phyloP scores from a whole-genome alignment of 768 basidiomycete genomes.

The Russula sp. region DNA sequence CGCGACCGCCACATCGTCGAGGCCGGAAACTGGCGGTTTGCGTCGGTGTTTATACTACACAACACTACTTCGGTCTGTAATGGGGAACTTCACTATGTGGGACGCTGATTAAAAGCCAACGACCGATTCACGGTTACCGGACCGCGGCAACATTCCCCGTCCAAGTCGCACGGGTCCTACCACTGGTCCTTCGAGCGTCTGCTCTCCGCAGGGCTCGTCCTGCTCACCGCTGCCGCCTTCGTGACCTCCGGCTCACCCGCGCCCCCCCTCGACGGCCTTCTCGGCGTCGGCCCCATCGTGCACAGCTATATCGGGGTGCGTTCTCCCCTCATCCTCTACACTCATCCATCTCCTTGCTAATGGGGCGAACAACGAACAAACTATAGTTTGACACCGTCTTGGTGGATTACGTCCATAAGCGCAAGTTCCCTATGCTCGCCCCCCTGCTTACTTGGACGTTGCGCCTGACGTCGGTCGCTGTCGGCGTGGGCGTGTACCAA shows the following conservation, averaged over 20 bases:
- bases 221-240: constrained; percentile 81
- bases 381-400: constrained; percentile 66
- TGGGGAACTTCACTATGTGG: too few species aligned
- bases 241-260: constrained; percentile 69
- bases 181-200: constrained; percentile 93
- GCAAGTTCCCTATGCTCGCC: constrained; percentile 88
- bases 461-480: constrained; percentile 69
- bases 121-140: too few species aligned
- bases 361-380: too few species aligned
- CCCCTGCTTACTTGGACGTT: constrained; percentile 67
- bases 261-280: constrained; percentile 84
- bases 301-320: constrained; percentile 94
- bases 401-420: constrained; percentile 87
- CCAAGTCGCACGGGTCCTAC: constrained; percentile 80
- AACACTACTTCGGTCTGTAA: too few species aligned
- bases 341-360: too few species aligned
- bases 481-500: constrained; percentile 88
- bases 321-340: constrained; percentile 20
- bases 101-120: too few species aligned
- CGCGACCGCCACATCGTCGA: too few species aligned
- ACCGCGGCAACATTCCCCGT: constrained; percentile 42
- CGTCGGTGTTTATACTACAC: too few species aligned
- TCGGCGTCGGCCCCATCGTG: constrained; percentile 82
- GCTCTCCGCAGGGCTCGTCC: constrained; percentile 81
- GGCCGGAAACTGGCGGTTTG: too few species aligned